phyloP scores from a whole-genome alignment of 352 stramenopile species.

The Globisporangium takayamanum region DNA sequence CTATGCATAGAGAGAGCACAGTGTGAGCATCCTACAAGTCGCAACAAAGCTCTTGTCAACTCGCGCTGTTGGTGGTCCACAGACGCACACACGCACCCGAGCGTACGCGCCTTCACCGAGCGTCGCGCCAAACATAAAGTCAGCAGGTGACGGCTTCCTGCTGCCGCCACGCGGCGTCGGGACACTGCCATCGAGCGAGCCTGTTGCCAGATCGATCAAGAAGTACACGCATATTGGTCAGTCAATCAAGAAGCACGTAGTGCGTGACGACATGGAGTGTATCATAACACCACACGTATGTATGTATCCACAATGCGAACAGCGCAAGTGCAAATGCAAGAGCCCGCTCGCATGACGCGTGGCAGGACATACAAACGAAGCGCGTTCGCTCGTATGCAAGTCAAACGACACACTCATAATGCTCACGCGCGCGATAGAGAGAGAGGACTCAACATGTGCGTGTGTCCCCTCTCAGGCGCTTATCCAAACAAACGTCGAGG shows the following conservation, averaged over 20 bases:
- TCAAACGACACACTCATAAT: too few species aligned
- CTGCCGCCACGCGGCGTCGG: slow-evolving; percentile 32
- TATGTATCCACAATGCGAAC: too few species aligned
- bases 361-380: too few species aligned
- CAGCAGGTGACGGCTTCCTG: slow-evolving; percentile 73
- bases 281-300: neutral
- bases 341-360: too few species aligned
- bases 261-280: neutral
- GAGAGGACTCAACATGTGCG: too few species aligned
- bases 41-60: neutral
- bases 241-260: neutral
- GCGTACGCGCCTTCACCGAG: slow-evolving; percentile 86
- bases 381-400: too few species aligned
- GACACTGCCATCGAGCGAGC: slow-evolving; percentile 23
- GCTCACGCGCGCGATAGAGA: too few species aligned
- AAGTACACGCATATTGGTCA: neutral
- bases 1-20: slow-evolving; percentile 7
- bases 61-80: neutral
- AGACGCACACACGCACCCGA: slow-evolving; percentile 22
- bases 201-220: slow-evolving; percentile 8
- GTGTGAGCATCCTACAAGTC: neutral
- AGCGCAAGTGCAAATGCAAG: too few species aligned
- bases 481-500: neutral
- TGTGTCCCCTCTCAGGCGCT: too few species aligned
- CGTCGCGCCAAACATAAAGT: slow-evolving; percentile 88